Percentiles rank a stretch among this genome's conserved stretches.
These are phyloP conservation scores for Xylaria grammica DNA, from an alignment of 495 filamentous ascomycete genomes.

Conservation along the genomic window DNA sequence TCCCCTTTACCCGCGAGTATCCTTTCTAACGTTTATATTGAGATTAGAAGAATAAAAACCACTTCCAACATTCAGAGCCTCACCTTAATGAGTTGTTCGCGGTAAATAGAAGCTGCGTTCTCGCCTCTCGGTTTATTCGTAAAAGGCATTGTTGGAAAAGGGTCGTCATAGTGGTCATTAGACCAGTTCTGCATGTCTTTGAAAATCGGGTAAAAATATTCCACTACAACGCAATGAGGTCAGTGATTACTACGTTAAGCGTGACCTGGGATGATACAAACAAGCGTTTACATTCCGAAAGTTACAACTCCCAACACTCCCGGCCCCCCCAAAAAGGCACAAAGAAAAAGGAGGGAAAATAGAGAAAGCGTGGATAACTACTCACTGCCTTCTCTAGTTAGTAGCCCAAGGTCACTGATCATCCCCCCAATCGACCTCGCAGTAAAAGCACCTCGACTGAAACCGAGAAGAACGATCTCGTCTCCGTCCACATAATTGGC, in stretches of 20 bases:
- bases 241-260: too few relatives aligned
- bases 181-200: slow-evolving; percentile 64
- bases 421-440: slow-evolving; percentile 68
- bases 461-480: slow-evolving; percentile 73
- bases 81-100: slow-evolving; percentile 40
- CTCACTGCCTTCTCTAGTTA: slow-evolving; percentile 69
- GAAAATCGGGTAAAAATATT: slow-evolving; percentile 67
- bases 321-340: too few relatives aligned
- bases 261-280: too few relatives aligned
- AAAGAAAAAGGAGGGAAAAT: too few relatives aligned
- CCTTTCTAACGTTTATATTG: slow-evolving; percentile 35
- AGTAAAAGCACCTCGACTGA: slow-evolving; percentile 77
- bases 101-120: slow-evolving; percentile 39
- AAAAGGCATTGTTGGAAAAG: slow-evolving; percentile 63
- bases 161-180: slow-evolving; percentile 57
- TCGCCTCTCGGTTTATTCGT: slow-evolving; percentile 59
- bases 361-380: too few relatives aligned
- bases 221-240: too few relatives aligned
- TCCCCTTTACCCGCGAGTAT: slow-evolving; percentile 39
- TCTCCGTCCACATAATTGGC: slow-evolving; percentile 71
- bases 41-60: slow-evolving; percentile 38
- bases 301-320: too few relatives aligned
- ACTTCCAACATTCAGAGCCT: slow-evolving; percentile 9
- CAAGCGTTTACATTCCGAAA: too few relatives aligned
- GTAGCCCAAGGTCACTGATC: slow-evolving; percentile 64